phyloP scores from a whole-genome alignment of 2,329 filamentous ascomycete species.

The Fusarium armeniacum region DNA sequence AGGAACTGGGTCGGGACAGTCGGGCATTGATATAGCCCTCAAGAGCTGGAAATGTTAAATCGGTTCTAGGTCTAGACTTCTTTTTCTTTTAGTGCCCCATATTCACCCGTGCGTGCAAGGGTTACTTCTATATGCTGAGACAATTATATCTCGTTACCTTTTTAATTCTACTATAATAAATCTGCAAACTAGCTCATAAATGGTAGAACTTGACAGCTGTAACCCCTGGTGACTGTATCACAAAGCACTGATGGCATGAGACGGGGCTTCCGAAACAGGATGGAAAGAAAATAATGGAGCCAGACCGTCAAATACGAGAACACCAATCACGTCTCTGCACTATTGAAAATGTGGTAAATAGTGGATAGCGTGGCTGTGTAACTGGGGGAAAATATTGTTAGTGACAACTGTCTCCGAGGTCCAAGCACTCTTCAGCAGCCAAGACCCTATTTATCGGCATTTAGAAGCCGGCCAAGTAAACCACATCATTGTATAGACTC shows the following conservation, averaged over 20 bases:
- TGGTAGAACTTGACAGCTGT: not conserved
- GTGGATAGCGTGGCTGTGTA: not conserved
- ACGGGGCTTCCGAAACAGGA: too few relatives aligned
- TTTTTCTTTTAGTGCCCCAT: not conserved
- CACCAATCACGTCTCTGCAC: not conserved
- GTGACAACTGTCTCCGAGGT: not conserved
- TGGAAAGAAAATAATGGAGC: not conserved
- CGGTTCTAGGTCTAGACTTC: not conserved
- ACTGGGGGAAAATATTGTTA: not conserved
- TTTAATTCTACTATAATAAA: not conserved
- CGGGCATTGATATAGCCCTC: not conserved
- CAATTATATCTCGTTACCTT: not conserved
- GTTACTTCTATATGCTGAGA: not conserved
- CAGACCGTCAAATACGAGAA: not conserved
- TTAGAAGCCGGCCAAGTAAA: constrained; percentile 1
- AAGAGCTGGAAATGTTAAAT: not conserved
- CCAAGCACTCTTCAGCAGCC: not conserved
- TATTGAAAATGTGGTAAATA: not conserved
- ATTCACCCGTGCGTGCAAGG: fast-evolving
- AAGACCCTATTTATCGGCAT: not conserved
- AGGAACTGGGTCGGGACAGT: not conserved
- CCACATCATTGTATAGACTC: not conserved
- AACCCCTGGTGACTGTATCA: not conserved
- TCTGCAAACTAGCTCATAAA: not conserved
- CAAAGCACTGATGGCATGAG: too few relatives aligned